Evolutionary conservation across 1,284 basidiomycete species (phyloP), one percentile per base, ranked within the genome.

Genomic region (Microbotryum intermedium): DNA sequence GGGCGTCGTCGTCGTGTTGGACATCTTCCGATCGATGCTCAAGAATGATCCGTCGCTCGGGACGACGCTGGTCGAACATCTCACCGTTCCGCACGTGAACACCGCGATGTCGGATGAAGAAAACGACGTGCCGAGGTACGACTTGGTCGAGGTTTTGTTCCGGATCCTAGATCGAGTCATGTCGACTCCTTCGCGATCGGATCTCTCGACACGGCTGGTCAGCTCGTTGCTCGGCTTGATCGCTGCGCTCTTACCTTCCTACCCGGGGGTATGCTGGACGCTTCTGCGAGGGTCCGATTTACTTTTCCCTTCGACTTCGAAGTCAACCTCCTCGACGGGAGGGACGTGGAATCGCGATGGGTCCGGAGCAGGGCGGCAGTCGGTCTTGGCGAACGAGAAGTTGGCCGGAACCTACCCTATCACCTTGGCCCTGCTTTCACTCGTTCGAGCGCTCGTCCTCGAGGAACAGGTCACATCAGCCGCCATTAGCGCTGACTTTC

Each of bases 91-190:
- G 8, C 7, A 26, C 9, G 39, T 50, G 6, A 26, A 8, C 1
- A 20, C 18, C 9, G 13, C 29, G 20, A 29, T 39, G 18, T 13
- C n/a, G 10, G 10, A 28, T 28, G 46, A 48, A 47, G 23, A 39
- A 77, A 4, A 80, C 81, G 34, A 39, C 61, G 69, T 78, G 9
- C 77, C 80, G 57, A 76, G 82, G 3, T 83, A 83, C 0, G 86
- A 86, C 71, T 77, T 92, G 53, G 84, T 90, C 2, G 84, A 89
- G 67, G 77, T 90, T 26, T 85, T 86, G 1, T 87, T 85, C 48
- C 84, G 84, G 78, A 86, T 93, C 52, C 79, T 93, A n/a, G 87
- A 89, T 68, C 85, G 88, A 64, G 83, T 86, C 0, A 79, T 91
- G 5, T 45, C 54, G 13, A 21, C 81, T 82, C 21, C 80, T 82